Evolutionary conservation across 1,284 basidiomycete species (phyloP), one percentile per base, ranked within the genome.

Genomic region (Trametes hirsuta): DNA sequence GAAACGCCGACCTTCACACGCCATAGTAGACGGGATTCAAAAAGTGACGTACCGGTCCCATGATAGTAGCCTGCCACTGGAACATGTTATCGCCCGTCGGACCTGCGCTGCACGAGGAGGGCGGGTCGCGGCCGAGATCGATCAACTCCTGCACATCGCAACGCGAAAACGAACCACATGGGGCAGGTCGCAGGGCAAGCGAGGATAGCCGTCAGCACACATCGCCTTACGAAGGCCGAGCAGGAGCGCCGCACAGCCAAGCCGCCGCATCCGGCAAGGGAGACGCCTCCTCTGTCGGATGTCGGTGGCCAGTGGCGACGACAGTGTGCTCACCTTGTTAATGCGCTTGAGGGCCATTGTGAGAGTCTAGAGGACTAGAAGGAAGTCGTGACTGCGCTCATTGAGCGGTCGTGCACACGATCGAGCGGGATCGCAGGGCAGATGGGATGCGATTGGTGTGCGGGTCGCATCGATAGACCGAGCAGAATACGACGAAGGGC

Each of bases 51-150:
- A 96, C 94, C 62, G 95, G 95, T 55, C 95, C 95, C 95, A 97
- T 97, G 76, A 97, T 97, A 66, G 95, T 97, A 65, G 95, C 95
- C 76, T 96, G 94, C 95, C 95, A 98, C 76, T 94, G 89, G 83
- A 97, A 98, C 87, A 97, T 91, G 81, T 97, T 95, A 74, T 97
- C 95, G 59, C 93, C 94, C 64, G 91, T 94, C 47, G 95, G 95
- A 58, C 95, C 96, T 71, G 96, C 95, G 71, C 93, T 95, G 89
- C 95, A 98, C 62, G 96, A 97, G 59, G 93, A 94, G 68, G 95
- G 95, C 75, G 95, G 95, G 82, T 98, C 95, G 73, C 95, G 94
- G 62, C 94, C 94, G 76, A 98, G 94, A 83, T 98, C 95, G 78
- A 93, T 84, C 83, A 98, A 87, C 87, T 98, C 95, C 95, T 98